phyloP scores from a whole-genome alignment of 257 asterid genomes.

The Phtheirospermum japonicum region DNA sequence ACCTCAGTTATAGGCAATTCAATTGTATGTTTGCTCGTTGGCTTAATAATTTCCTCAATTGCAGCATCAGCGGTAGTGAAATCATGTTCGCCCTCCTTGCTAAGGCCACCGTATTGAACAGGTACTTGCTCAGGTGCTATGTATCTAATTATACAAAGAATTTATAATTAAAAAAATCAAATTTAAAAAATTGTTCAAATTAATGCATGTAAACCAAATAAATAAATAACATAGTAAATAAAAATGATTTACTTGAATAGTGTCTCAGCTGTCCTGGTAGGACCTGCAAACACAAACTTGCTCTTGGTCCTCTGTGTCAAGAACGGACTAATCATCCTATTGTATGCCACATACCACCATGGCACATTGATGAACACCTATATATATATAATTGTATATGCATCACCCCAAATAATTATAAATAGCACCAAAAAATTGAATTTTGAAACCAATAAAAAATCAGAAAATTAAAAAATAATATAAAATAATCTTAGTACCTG shows the following conservation, averaged over 20 bases:
- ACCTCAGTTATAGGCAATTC: conserved; percentile 89
- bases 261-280: conserved; percentile 66
- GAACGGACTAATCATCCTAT: conserved; percentile 74
- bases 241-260: conserved; percentile 53
- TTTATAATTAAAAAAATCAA: background rate
- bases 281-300: conserved; percentile 82
- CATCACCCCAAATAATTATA: background rate
- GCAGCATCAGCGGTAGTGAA: conserved; percentile 68
- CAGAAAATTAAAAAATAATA: background rate
- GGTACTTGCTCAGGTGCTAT: conserved; percentile 90
- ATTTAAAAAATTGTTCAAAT: no score
- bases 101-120: conserved; percentile 86
- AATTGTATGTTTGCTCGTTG: conserved; percentile 58
- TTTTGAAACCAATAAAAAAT: background rate
- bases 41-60: conserved; percentile 72
- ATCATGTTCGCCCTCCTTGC: conserved; percentile 72
- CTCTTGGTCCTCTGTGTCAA: conserved; percentile 79
- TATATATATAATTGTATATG: no score
- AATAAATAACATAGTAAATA: no score
- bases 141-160: conserved; percentile 45
- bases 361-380: conserved; percentile 83
- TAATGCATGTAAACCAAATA: background rate
- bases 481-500: conserved; percentile 61
- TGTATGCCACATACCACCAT: conserved; percentile 85
- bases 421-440: background rate